phyloP scores from a whole-genome alignment of 768 basidiomycete species.

The Termitomyces sp. region DNA sequence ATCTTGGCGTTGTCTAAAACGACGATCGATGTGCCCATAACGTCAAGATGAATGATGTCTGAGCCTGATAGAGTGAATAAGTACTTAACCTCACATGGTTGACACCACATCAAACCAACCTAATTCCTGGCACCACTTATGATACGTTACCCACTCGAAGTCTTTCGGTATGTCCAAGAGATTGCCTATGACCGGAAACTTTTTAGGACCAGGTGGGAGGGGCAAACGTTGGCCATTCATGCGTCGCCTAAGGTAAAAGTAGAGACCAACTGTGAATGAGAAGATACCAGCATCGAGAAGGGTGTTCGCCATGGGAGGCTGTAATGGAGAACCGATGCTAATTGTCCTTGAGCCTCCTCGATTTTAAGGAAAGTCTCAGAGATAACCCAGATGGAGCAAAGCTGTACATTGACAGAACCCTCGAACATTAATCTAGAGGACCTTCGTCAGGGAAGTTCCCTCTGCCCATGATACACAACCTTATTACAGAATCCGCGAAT shows the following conservation, averaged over 20 bases:
- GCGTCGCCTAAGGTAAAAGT: not conserved
- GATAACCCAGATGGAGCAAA: too few species aligned
- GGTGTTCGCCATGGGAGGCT: not conserved
- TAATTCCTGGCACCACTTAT: conserved; percentile 1
- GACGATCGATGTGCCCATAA: conserved; percentile 19
- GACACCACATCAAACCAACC: not conserved
- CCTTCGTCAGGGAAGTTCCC: too few species aligned
- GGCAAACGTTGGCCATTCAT: not conserved
- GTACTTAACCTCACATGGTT: not conserved
- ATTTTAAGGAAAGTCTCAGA: not conserved
- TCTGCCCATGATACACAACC: too few species aligned
- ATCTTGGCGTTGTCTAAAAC: conserved; percentile 18
- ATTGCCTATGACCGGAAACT: conserved; percentile 1
- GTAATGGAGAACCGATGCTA: too few species aligned
- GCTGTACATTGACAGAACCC: too few species aligned
- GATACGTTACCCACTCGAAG: not conserved
- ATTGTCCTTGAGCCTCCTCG: not conserved
- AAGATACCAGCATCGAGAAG: not conserved
- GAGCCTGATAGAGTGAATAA: conserved; percentile 8
- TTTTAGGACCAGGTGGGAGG: not conserved
- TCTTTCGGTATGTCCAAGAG: not conserved
- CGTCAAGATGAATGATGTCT: not conserved
- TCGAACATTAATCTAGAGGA: too few species aligned
- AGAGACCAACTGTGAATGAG: not conserved
- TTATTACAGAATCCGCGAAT: too few species aligned